These are phyloP conservation scores for Diutina pseudorugosa DNA, from an alignment of 1,139 yeast species.

Conservation along the genomic window DNA sequence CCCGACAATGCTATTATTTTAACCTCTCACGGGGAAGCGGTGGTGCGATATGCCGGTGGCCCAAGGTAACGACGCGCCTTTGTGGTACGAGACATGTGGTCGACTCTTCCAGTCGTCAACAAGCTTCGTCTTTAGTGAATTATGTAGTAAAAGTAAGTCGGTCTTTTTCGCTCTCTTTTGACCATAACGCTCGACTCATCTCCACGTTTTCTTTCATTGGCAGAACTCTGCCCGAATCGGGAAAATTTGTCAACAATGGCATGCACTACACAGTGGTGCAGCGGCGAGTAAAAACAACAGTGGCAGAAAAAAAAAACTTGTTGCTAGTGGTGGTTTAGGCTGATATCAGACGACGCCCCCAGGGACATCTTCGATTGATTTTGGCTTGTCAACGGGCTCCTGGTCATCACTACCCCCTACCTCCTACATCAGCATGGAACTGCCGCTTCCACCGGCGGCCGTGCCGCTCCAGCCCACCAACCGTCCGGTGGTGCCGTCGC, in stretches of 20 bases:
- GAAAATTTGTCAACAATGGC: neutral
- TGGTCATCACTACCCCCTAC: constrained; percentile 1
- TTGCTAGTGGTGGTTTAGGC: constrained; percentile 4
- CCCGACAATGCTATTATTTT: no score
- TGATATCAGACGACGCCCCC: constrained; percentile 4
- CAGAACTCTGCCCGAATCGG: neutral
- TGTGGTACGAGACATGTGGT: no score
- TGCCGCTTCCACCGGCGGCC: constrained; percentile 3
- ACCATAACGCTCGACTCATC: neutral
- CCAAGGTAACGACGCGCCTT: no score
- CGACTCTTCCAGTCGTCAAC: no score
- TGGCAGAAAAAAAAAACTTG: constrained; percentile 1
- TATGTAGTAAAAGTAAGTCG: no score
- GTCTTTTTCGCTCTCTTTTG: neutral
- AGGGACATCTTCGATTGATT: constrained; percentile 1
- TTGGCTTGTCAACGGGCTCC: constrained; percentile 1
- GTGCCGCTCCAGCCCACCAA: constrained; percentile 1
- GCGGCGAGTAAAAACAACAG: neutral
- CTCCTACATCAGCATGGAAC: neutral
- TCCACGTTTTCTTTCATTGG: neutral
- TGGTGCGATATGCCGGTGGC: no score
- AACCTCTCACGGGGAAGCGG: no score
- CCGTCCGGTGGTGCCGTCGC: neutral
- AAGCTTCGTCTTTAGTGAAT: no score
- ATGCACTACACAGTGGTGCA: neutral